phyloP scores from a whole-genome alignment of 1,284 basidiomycete species.

The Anthracocystis panici-leucophaei region DNA sequence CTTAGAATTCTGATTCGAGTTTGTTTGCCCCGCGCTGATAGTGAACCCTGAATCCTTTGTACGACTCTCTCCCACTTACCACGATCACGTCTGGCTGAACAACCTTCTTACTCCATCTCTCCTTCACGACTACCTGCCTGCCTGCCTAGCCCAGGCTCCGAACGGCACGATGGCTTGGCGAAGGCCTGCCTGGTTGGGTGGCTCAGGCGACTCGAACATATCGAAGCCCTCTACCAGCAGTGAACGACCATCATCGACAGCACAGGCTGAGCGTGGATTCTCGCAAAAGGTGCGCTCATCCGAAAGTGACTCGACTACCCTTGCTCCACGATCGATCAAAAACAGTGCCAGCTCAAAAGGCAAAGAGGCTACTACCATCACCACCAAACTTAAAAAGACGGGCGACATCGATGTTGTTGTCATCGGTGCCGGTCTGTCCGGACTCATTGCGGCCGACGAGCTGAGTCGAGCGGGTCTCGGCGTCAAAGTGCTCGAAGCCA shows the following conservation, averaged over 20 bases:
- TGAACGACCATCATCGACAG: background rate
- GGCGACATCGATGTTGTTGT: conserved; percentile 69
- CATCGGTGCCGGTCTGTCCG: conserved; percentile 72
- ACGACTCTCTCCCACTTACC: background rate
- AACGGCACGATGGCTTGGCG: conserved; percentile 21
- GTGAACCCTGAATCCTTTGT: conserved; percentile 2
- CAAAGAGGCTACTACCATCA: background rate
- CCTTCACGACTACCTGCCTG: background rate
- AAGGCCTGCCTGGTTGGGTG: conserved; percentile 25
- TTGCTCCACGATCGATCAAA: conserved; percentile 1
- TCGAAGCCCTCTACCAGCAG: conserved; percentile 8
- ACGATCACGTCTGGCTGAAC: background rate
- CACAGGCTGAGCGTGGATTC: background rate
- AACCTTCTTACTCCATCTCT: background rate
- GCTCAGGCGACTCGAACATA: conserved; percentile 4
- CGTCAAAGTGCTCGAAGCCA: conserved; percentile 72
- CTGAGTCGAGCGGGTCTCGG: conserved; percentile 69
- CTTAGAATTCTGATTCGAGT: background rate
- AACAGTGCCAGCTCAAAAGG: background rate
- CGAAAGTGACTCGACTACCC: conserved; percentile 16
- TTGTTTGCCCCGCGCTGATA: background rate
- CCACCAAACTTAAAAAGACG: conserved; percentile 17
- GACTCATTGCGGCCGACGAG: conserved; percentile 71
- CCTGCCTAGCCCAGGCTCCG: conserved; percentile 1
- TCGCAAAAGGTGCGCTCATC: background rate